Percentiles rank a stretch among this genome's conserved stretches.
Evolutionary conservation across 2,329 filamentous ascomycete species (phyloP).

Genomic region (Fusarium dimerum): DNA sequence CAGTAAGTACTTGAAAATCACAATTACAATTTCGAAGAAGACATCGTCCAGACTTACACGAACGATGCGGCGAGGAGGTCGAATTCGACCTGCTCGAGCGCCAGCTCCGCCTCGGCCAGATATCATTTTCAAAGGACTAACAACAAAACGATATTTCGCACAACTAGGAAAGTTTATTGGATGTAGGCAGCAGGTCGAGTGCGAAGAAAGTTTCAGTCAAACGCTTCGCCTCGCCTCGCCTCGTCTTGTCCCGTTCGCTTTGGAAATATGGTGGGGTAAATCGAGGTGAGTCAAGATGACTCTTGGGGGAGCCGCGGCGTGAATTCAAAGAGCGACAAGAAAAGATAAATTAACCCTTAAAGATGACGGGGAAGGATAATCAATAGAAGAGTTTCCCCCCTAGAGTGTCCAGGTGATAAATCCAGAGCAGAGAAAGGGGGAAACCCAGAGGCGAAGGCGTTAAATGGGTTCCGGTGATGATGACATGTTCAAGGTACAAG

Average conservation of each 20-base stretch:
- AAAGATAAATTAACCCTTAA: too few relatives aligned
- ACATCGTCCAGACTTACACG: constrained; percentile 36
- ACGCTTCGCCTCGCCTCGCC: constrained; percentile 4
- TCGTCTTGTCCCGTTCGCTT: constrained; percentile 2
- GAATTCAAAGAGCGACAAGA: not conserved
- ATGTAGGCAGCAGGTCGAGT: not conserved
- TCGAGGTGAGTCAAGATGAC: not conserved
- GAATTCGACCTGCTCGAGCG: constrained; percentile 41
- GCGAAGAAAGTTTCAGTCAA: not conserved
- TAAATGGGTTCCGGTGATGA: constrained; percentile 16
- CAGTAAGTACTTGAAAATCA: not conserved
- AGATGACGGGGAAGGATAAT: not conserved
- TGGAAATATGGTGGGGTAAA: not conserved
- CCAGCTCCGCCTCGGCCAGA: constrained; percentile 49
- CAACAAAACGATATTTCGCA: too few relatives aligned
- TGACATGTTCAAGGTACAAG: constrained; percentile 28
- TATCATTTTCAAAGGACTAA: constrained; percentile 42
- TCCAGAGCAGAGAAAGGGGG: constrained; percentile 8
- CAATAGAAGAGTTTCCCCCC: constrained; percentile 7
- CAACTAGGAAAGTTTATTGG: too few relatives aligned
- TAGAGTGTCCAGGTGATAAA: constrained; percentile 12
- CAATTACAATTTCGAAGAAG: not conserved
- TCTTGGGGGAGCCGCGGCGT: not conserved
- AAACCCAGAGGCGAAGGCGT: constrained; percentile 13
- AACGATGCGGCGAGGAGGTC: constrained; percentile 44